Evolutionary conservation across 2,329 filamentous ascomycete species (phyloP).

Genomic region (Cordyceps pruinosa): DNA sequence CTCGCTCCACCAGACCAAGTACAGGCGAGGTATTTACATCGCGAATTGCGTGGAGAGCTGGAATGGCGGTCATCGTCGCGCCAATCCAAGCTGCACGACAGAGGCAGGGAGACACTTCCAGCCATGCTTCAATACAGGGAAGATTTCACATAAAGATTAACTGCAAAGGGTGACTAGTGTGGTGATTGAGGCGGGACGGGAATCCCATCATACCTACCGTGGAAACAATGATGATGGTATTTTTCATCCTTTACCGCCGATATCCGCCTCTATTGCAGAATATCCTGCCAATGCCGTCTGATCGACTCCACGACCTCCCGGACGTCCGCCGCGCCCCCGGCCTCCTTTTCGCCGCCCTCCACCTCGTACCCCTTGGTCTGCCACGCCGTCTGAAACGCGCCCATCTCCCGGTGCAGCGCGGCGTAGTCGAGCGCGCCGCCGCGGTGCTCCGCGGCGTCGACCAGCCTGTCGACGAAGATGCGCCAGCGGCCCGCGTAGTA

Average conservation of each 20-base stretch:
- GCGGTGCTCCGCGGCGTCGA: conserved; percentile 3
- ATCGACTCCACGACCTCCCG: background rate
- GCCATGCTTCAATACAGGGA: too few species aligned
- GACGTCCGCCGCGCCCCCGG: background rate
- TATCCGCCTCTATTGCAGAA: background rate
- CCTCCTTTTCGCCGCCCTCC: background rate
- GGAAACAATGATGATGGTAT: too few species aligned
- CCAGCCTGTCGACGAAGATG: conserved; percentile 36
- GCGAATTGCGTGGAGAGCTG: too few species aligned
- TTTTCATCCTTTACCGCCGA: background rate
- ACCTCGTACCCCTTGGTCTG: background rate
- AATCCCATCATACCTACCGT: too few species aligned
- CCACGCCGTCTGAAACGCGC: background rate
- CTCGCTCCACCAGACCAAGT: too few species aligned
- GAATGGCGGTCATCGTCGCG: too few species aligned
- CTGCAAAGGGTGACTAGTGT: too few species aligned
- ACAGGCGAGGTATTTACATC: too few species aligned
- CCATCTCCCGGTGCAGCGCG: background rate
- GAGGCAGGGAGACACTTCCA: too few species aligned
- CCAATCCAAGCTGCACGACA: too few species aligned
- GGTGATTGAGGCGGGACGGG: too few species aligned
- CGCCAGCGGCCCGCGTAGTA: conserved; percentile 43
- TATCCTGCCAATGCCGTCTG: background rate
- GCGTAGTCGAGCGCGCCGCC: background rate
- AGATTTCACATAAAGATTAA: too few species aligned